phyloP scores from a whole-genome alignment of 1,284 basidiomycete species.

The Ganoderma boninense region DNA sequence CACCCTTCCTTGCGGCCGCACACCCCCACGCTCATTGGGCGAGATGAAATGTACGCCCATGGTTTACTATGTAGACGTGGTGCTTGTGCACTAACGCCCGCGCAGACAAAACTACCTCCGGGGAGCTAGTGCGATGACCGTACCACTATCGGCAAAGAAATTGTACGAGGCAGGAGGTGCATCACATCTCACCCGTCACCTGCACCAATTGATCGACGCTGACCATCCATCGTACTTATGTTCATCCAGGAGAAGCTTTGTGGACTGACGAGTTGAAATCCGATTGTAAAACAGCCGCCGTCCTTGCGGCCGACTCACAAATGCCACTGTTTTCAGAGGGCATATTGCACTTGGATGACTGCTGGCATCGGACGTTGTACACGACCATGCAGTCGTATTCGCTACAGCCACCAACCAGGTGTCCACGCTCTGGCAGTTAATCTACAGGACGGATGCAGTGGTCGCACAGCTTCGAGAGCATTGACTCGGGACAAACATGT shows the following conservation, averaged over 20 bases:
- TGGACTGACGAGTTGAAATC: neutral
- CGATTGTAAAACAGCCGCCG: neutral
- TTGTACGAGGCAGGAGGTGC: neutral
- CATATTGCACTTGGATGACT: neutral
- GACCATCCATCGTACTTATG: neutral
- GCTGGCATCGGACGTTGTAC: neutral
- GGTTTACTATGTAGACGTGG: neutral
- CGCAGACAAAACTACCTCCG: neutral
- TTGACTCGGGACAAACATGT: neutral
- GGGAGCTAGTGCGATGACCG: neutral
- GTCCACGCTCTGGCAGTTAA: neutral
- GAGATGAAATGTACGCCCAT: neutral
- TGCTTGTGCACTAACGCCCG: neutral
- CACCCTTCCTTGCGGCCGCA: slow-evolving; percentile 38
- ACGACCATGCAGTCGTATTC: neutral
- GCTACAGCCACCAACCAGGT: neutral
- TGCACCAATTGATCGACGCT: neutral
- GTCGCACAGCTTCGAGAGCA: neutral
- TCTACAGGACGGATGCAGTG: neutral
- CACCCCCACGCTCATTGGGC: slow-evolving; percentile 14
- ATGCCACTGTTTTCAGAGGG: neutral
- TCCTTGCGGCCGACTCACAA: neutral
- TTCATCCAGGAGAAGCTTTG: neutral
- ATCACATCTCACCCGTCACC: neutral
- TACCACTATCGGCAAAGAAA: neutral